Evolutionary conservation across 148 eudicot species (phyloP).

Genomic region (Chenopodium album): DNA sequence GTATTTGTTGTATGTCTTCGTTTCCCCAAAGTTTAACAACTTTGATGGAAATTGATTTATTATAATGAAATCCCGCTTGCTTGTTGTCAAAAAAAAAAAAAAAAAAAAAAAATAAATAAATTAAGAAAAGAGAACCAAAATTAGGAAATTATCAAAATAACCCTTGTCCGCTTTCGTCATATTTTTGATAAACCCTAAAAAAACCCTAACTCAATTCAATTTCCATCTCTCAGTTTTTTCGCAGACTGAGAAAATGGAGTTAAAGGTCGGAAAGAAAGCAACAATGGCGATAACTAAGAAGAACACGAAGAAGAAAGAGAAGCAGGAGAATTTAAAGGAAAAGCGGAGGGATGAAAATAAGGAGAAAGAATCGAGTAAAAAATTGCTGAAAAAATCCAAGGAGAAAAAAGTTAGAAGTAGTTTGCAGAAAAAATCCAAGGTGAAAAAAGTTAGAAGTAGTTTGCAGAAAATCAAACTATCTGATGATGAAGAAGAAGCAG

Average conservation of each 20-base stretch:
- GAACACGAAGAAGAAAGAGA: slow-evolving; percentile 14
- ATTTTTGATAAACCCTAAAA: slow-evolving; percentile 2
- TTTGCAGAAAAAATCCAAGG: background rate
- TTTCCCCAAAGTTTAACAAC: too few species aligned
- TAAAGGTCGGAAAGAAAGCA: slow-evolving; percentile 15
- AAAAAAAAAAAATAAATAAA: too few species aligned
- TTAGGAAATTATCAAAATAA: too few species aligned
- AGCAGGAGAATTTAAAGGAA: background rate
- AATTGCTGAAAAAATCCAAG: background rate
- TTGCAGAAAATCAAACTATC: slow-evolving; percentile 3
- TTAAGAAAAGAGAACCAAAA: too few species aligned
- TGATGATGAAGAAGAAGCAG: slow-evolving; percentile 1
- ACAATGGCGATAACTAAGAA: slow-evolving; percentile 1
- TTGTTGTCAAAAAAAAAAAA: too few species aligned
- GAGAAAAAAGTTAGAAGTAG: background rate
- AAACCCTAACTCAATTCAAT: slow-evolving; percentile 14
- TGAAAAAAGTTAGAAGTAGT: background rate
- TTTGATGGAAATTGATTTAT: too few species aligned
- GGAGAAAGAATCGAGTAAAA: too few species aligned
- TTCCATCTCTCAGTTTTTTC: too few species aligned
- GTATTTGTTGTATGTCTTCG: too few species aligned
- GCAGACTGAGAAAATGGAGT: slow-evolving; percentile 11
- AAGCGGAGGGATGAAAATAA: background rate
- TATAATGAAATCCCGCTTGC: too few species aligned
- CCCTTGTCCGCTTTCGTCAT: background rate